Percentiles rank a stretch among this genome's conserved stretches.
Conservation (phyloP, 257 asterid species). For the Leptodermis oblonga region DNA sequence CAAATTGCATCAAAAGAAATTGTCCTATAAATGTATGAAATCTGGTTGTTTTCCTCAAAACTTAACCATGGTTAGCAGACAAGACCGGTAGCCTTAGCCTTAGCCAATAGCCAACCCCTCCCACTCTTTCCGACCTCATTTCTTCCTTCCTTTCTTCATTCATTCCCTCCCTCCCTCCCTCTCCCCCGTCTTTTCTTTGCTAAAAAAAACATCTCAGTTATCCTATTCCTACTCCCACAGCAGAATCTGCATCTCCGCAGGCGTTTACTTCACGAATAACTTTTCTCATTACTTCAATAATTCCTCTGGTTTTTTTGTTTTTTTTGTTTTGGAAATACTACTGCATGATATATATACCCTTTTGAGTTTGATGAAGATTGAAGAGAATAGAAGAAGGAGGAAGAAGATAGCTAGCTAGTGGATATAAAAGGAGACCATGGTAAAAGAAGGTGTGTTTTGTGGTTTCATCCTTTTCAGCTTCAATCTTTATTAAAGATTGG, state of each 20-base stretch:
- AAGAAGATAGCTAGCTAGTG: not conserved
- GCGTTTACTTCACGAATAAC: not conserved
- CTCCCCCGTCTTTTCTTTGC: constrained; percentile 15
- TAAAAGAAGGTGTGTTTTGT: constrained; percentile 12
- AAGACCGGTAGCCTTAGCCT: constrained; percentile 25
- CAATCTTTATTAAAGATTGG: no score
- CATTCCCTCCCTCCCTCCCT: not conserved
- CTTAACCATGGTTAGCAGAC: constrained; percentile 36
- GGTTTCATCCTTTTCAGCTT: not conserved
- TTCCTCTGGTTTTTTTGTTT: no score
- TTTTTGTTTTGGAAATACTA: no score
- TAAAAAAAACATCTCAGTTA: no score
- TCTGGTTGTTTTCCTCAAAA: not conserved
- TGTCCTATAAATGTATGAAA: constrained; percentile 4
- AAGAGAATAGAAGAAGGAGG: not conserved
- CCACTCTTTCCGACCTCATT: constrained; percentile 17
- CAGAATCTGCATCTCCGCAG: not conserved
- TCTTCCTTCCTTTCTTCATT: not conserved
- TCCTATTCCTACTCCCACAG: not conserved
- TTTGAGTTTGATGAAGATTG: not conserved
- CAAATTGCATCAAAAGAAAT: not conserved
- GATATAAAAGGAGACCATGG: constrained; percentile 8
- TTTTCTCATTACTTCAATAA: not conserved
- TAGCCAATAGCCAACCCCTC: constrained; percentile 24
- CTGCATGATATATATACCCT: constrained; percentile 12